phyloP scores from a whole-genome alignment of 441 rosid species.

The Bocquillonia castaneifolia region DNA sequence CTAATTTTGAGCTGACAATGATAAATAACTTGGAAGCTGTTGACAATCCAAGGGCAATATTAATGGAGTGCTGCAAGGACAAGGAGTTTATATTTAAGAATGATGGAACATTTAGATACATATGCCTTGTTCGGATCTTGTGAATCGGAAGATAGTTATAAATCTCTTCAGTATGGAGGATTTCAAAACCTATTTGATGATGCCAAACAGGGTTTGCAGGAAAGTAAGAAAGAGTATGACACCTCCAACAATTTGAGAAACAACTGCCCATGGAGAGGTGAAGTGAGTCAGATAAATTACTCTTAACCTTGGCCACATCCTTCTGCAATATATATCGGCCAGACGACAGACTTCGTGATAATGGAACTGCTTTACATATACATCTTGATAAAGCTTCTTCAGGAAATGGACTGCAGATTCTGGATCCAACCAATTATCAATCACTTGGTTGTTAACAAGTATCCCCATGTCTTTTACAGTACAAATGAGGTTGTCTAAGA shows the following conservation, averaged over 20 bases:
- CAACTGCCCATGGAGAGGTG: constrained; percentile 24
- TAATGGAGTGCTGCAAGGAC: too few species aligned
- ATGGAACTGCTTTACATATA: constrained; percentile 7
- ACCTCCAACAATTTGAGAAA: constrained; percentile 10
- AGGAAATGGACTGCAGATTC: constrained; percentile 23
- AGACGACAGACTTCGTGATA: not conserved
- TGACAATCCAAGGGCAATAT: too few species aligned
- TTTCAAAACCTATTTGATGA: too few species aligned
- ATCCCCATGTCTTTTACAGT: constrained; percentile 17
- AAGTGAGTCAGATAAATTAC: constrained; percentile 15
- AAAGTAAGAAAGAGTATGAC: constrained; percentile 6
- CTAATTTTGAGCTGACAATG: too few species aligned
- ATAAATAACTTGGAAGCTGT: too few species aligned
- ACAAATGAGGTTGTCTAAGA: constrained; percentile 29
- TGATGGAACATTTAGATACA: too few species aligned
- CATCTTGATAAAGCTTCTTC: constrained; percentile 26
- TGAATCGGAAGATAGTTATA: too few species aligned
- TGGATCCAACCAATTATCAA: constrained; percentile 20
- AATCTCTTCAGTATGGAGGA: too few species aligned
- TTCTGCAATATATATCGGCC: constrained; percentile 5
- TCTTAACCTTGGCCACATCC: constrained; percentile 23
- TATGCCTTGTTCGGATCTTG: too few species aligned
- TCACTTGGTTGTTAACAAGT: constrained; percentile 10
- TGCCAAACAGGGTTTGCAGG: constrained; percentile 8
- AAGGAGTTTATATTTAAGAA: too few species aligned